phyloP scores from a whole-genome alignment of 805 yeast species.

The Ogataea paradorogensis region DNA sequence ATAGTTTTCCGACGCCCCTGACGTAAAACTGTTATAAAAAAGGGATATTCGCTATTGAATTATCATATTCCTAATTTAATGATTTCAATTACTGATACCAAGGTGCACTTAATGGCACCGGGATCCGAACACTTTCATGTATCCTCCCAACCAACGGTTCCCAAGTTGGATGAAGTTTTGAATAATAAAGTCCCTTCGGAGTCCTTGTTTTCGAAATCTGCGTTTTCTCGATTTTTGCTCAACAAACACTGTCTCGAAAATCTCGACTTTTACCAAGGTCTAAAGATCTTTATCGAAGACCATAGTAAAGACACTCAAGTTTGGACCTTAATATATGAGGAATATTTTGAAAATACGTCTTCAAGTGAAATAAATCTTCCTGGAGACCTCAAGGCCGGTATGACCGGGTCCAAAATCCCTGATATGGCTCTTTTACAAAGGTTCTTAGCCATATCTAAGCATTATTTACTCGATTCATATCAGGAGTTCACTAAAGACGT shows the following conservation, averaged over 20 bases:
- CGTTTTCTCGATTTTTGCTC: slow-evolving; percentile 29
- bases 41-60: not conserved
- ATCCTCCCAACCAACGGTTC: slow-evolving; percentile 16
- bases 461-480: slow-evolving; percentile 29
- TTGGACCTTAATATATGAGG: slow-evolving; percentile 29
- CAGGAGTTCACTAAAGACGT: slow-evolving; percentile 29
- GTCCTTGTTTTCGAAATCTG: slow-evolving; percentile 23
- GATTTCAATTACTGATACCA: slow-evolving; percentile 3
- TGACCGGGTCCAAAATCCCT: slow-evolving; percentile 22
- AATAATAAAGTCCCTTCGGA: slow-evolving; percentile 24
- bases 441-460: slow-evolving; percentile 22
- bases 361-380: slow-evolving; percentile 35
- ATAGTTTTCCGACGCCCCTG: slow-evolving; percentile 9
- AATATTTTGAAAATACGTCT: slow-evolving; percentile 27
- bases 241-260: slow-evolving; percentile 36
- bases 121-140: not conserved
- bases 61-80: not conserved
- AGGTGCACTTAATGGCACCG: not conserved
- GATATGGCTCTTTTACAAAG: slow-evolving; percentile 13
- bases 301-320: slow-evolving; percentile 14
- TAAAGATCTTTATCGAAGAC: slow-evolving; percentile 20
- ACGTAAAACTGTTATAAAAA: slow-evolving; percentile 10
- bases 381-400: slow-evolving; percentile 21
- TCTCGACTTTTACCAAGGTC: slow-evolving; percentile 32
- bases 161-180: slow-evolving; percentile 29